These are phyloP conservation scores for Coelastrella sp. DNA, from an alignment of 139 green algal genomes.

Conservation along the genomic window DNA sequence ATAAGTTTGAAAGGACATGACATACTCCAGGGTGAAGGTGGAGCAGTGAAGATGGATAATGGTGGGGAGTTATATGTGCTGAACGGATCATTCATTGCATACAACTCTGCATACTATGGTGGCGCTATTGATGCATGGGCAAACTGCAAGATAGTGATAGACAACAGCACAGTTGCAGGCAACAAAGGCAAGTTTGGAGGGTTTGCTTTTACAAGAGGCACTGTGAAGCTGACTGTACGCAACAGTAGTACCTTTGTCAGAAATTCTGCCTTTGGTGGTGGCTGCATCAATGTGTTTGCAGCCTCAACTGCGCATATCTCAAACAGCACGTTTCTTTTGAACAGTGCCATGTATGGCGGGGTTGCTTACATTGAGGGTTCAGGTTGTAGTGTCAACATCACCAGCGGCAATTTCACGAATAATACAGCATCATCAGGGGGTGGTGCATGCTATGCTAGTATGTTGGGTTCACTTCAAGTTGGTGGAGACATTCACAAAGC, in stretches of 20 bases:
- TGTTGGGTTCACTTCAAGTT: not conserved
- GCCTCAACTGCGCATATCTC: not conserved
- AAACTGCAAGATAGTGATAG: not conserved
- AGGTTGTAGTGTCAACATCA: not conserved
- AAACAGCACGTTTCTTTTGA: not conserved
- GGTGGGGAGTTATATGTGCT: not conserved
- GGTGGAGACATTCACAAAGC: not conserved
- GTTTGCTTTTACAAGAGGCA: not conserved
- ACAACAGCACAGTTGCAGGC: not conserved
- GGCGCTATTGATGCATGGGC: not conserved
- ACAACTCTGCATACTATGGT: not conserved
- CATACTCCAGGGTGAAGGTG: not conserved
- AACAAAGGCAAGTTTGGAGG: not conserved
- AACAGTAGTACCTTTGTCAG: not conserved
- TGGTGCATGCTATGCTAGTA: not conserved
- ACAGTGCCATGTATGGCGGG: not conserved
- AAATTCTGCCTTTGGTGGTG: not conserved
- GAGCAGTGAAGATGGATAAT: not conserved
- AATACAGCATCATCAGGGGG: not conserved
- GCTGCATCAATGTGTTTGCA: not conserved
- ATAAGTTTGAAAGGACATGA: not conserved
- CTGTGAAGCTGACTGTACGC: not conserved
- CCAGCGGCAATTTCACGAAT: not conserved
- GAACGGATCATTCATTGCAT: not conserved
- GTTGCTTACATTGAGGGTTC: not conserved